These are phyloP conservation scores for Spathaspora sp. DNA, from an alignment of 1,139 yeast species.

Conservation along the genomic window DNA sequence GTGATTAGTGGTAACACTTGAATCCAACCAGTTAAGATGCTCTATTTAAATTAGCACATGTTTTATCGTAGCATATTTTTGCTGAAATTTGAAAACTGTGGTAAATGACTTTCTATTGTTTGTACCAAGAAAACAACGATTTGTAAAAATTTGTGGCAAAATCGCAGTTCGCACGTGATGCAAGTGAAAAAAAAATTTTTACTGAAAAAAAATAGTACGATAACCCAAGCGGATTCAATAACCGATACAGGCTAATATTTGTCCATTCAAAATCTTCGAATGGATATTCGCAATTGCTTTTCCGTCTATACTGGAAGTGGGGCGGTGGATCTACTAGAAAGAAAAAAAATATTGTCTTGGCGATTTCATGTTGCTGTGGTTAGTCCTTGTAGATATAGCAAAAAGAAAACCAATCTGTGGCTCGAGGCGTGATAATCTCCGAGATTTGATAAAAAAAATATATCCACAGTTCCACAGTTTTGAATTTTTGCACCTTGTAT, in stretches of 20 bases:
- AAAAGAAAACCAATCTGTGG: no score
- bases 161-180: not conserved
- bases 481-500: not conserved
- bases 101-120: not conserved
- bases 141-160: constrained; percentile 1
- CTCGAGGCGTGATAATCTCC: not conserved
- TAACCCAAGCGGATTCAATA: no score
- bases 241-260: no score
- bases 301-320: no score
- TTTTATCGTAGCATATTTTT: not conserved
- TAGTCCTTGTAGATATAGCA: not conserved
- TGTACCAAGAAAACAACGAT: not conserved
- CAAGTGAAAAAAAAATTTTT: not conserved
- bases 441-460: not conserved
- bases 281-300: no score
- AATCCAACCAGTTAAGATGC: not conserved
- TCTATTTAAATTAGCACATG: not conserved
- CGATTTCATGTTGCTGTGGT: not conserved
- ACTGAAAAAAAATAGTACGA: not conserved
- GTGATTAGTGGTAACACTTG: not conserved
- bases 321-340: no score
- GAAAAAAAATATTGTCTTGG: not conserved
- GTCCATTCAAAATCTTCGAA: no score
- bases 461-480: not conserved
- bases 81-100: not conserved